These are phyloP conservation scores for Albizia julibrissin DNA, from an alignment of 306 rosid species.

Conservation along the genomic window DNA sequence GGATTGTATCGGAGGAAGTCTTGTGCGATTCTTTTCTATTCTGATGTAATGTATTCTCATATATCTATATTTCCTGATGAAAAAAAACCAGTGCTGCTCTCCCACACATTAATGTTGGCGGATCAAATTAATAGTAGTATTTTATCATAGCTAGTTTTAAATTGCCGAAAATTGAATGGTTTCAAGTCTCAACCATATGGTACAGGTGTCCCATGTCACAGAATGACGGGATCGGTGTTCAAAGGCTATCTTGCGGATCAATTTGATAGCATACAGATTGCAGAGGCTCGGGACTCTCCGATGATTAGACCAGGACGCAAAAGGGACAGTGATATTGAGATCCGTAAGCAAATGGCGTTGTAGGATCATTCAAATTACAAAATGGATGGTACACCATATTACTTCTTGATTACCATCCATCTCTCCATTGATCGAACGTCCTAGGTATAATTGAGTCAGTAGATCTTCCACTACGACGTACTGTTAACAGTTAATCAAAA, in stretches of 20 bases:
- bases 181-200: not conserved
- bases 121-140: not conserved
- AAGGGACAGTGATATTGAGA: not conserved
- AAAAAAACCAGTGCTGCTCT: not conserved
- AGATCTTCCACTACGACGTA: not conserved
- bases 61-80: not conserved
- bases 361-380: not conserved
- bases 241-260: not conserved
- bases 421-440: not conserved
- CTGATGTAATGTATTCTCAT: not conserved
- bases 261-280: not conserved
- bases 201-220: not conserved
- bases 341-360: not conserved
- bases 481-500: conserved; percentile 38
- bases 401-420: not conserved
- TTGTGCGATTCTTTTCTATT: not conserved
- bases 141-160: not conserved
- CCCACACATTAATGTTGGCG: not conserved
- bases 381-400: not conserved
- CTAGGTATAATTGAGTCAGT: not conserved
- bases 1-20: not conserved
- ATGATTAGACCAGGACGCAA: not conserved
- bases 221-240: too few relatives aligned
- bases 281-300: not conserved
- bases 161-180: not conserved